These are phyloP conservation scores for Fistulina hepatica DNA, from an alignment of 1,284 basidiomycete genomes.

Conservation along the genomic window DNA sequence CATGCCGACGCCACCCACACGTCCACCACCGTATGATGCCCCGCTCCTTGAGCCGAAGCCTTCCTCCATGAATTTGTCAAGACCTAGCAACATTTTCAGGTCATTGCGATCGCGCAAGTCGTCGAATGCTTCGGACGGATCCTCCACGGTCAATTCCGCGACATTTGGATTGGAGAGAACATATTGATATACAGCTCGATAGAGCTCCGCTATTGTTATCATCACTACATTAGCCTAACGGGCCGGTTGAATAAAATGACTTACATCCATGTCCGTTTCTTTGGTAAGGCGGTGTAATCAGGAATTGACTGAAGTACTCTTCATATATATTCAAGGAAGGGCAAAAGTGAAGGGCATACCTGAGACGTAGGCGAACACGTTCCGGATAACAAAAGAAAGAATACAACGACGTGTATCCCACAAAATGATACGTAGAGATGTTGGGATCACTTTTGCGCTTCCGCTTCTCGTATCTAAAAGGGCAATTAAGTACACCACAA, in stretches of 20 bases:
- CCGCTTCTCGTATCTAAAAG: constrained; percentile 70
- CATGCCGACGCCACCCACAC: constrained; percentile 34
- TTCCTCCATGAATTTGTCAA: constrained; percentile 57
- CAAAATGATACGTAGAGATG: constrained; percentile 73
- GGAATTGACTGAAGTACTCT: constrained; percentile 63
- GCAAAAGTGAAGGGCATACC: constrained; percentile 31
- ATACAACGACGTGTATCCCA: constrained; percentile 86
- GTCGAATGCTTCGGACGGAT: constrained; percentile 94
- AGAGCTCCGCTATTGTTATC: constrained; percentile 61
- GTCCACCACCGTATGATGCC: constrained; percentile 35
- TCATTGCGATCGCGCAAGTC: constrained; percentile 91
- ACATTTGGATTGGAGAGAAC: constrained; percentile 58
- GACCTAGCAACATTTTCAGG: constrained; percentile 65
- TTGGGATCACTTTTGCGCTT: constrained; percentile 42
- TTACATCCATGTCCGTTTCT: constrained; percentile 82
- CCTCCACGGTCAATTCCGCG: constrained; percentile 91
- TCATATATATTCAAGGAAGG: constrained; percentile 5
- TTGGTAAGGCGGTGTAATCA: constrained; percentile 89
- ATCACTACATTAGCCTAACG: constrained; percentile 7
- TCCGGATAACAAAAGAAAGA: constrained; percentile 93
- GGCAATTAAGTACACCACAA: constrained; percentile 5
- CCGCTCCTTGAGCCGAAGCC: constrained; percentile 40
- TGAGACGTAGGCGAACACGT: constrained; percentile 72
- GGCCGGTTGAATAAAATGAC: no score
- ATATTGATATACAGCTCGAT: constrained; percentile 77